Evolutionary conservation across 2,329 filamentous ascomycete genomes (phyloP).

Genomic region (Xylariales sp.): DNA sequence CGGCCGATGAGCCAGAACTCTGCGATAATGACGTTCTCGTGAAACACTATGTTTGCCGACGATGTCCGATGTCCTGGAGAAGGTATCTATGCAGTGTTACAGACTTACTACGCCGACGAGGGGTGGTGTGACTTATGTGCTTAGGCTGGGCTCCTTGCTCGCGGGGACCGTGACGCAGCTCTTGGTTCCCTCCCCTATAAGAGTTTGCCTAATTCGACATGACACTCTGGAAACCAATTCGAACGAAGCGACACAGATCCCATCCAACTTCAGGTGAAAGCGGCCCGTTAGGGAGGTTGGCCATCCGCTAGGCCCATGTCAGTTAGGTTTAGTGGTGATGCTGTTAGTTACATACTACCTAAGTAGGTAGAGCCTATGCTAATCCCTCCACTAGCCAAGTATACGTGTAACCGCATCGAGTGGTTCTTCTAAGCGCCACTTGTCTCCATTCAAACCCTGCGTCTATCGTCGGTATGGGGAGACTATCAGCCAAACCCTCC

Average conservation of each 20-base stretch:
- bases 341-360: not conserved
- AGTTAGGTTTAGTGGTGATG: slow-evolving; percentile 10
- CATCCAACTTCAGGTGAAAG: not conserved
- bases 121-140: not conserved
- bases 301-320: slow-evolving; percentile 4
- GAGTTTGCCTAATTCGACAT: slow-evolving; percentile 1
- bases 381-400: slow-evolving; percentile 17
- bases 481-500: not conserved
- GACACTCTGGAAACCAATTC: not conserved
- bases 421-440: slow-evolving; percentile 43
- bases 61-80: not conserved
- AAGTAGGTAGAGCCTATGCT: too few relatives aligned
- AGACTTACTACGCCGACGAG: not conserved
- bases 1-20: too few relatives aligned
- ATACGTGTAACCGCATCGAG: slow-evolving; percentile 25
- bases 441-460: slow-evolving; percentile 48
- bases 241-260: slow-evolving; percentile 12
- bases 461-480: slow-evolving; percentile 25
- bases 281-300: slow-evolving; percentile 26
- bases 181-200: not conserved
- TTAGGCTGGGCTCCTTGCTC: not conserved
- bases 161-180: not conserved
- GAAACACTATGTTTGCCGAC: not conserved
- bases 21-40: too few relatives aligned
- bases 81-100: not conserved